Base-by-base conservation (phyloP, 129 eudicot species). In the Chrysanthemum lavandulifolium region DNA sequence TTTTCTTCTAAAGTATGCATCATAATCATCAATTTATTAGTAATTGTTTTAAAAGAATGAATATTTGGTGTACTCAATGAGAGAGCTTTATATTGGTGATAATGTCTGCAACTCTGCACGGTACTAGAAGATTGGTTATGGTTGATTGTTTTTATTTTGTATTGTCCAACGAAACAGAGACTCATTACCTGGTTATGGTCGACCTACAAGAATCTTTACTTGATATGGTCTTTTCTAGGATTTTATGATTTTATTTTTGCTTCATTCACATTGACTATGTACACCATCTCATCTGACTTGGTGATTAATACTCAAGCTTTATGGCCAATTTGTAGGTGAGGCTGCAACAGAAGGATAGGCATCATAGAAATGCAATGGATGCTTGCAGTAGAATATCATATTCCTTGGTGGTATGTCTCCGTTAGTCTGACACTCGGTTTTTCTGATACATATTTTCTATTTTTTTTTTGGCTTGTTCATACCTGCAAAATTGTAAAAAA, bases 311-410 rank as follows among this genome's bases (percentile, higher is more conserved):
- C 68, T 61, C 69, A 80, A 77, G 81, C 84, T 82, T 81, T 76
- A 78, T 86, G 86, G 89, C 81, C 80, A 73, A 84, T 80, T 91
- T 83, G 79, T 96, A 88, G 96, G 89, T 82, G 73, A 85, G 88
- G 94, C 80, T 82, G 83, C 85, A 47, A 79, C 70, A 53, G 89
- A 73, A 82, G 92, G 82, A 84, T 85, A 81, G 70, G 69, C 78
- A 83, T 87, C 76, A 12, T 89, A 84, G 36, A 77, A 55, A 47
- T 72, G 73, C 84, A 56, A 81, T 57, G 56, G 71, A 66, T 62
- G 62, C 69, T 76, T 74, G 68, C 62, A 69, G 58, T 31, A 79
- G 63, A 82, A 54, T 29, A 80, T 67, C 81, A 73, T 84, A 73
- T 25, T 72, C 76, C 72, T 72, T 56, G 59, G 73, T 82, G 92